Conservation (phyloP, 2,329 filamentous ascomycete species). For the Cytospora mali region DNA sequence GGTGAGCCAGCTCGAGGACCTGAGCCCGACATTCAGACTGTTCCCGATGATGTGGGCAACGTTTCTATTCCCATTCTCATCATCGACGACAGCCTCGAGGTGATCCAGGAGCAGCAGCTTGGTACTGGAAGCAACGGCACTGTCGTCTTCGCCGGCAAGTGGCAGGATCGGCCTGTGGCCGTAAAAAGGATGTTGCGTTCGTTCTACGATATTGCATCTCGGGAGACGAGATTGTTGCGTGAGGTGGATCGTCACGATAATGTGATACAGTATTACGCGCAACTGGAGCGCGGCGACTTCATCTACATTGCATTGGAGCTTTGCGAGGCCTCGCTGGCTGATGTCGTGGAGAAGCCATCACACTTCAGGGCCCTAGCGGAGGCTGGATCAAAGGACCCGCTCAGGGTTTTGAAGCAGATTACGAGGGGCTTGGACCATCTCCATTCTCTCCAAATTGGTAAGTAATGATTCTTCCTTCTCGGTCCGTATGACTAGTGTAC, state of each 20-base stretch:
- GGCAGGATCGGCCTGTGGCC: conserved; percentile 89
- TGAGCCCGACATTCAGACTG: conserved; percentile 64
- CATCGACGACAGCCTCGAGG: conserved; percentile 66
- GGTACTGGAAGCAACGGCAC: conserved; percentile 94
- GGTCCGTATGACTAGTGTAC: background rate
- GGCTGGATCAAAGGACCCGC: conserved; percentile 74
- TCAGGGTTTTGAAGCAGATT: conserved; percentile 83
- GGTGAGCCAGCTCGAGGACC: conserved; percentile 53
- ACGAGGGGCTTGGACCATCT: conserved; percentile 86
- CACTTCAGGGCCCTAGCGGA: conserved; percentile 69
- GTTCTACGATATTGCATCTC: conserved; percentile 92
- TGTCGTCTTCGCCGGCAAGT: conserved; percentile 90
- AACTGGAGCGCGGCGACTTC: conserved; percentile 85
- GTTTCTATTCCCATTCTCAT: conserved; percentile 61
- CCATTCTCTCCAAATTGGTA: conserved; percentile 81
- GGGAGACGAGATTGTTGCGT: conserved; percentile 86
- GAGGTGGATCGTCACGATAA: conserved; percentile 96
- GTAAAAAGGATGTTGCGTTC: conserved; percentile 97
- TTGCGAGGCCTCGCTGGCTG: conserved; percentile 89
- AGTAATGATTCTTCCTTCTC: background rate
- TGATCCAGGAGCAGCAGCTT: conserved; percentile 64
- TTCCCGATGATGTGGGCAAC: conserved; percentile 60
- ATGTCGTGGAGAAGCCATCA: conserved; percentile 79
- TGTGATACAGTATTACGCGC: conserved; percentile 94
- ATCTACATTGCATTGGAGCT: conserved; percentile 95